Evolutionary conservation across 139 green algal species (phyloP).

Genomic region (Mesostigma viride): DNA sequence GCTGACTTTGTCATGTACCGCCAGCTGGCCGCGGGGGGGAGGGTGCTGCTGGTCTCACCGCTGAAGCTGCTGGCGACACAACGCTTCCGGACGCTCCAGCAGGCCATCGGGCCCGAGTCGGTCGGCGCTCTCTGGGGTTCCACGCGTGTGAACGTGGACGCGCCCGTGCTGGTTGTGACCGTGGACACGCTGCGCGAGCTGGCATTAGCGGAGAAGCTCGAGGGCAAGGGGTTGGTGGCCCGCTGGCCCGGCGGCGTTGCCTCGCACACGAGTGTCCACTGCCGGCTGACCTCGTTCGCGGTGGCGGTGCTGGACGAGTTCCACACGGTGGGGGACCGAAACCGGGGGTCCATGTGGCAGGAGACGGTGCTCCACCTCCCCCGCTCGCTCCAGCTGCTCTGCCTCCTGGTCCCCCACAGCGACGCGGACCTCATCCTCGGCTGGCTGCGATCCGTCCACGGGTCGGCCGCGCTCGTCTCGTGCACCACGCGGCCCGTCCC

Average conservation of each 20-base stretch:
- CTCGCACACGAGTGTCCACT: too few relatives aligned
- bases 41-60: slow-evolving; percentile 50
- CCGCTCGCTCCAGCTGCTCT: slow-evolving; percentile 62
- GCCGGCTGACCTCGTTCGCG: too few relatives aligned
- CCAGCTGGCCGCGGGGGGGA: not conserved
- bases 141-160: slow-evolving; percentile 64
- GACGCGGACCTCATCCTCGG: slow-evolving; percentile 76
- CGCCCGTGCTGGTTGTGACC: slow-evolving; percentile 78
- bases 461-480: not conserved
- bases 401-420: slow-evolving; percentile 74
- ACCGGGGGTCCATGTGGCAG: slow-evolving; percentile 79
- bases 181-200: slow-evolving; percentile 91
- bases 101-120: slow-evolving; percentile 25
- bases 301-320: slow-evolving; percentile 86
- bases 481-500: slow-evolving; percentile 64
- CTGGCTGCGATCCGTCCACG: slow-evolving; percentile 68
- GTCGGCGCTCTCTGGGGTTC: slow-evolving; percentile 78
- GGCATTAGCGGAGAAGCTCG: slow-evolving; percentile 50
- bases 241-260: too few relatives aligned
- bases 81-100: slow-evolving; percentile 61
- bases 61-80: slow-evolving; percentile 66
- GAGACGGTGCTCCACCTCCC: slow-evolving; percentile 89
- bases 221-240: too few relatives aligned
- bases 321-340: slow-evolving; percentile 60
- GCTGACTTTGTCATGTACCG: not conserved